Percentiles rank a stretch among this genome's conserved stretches.
These are phyloP conservation scores for Penicillium coprophilum DNA, from an alignment of 495 filamentous ascomycete species.

Conservation along the genomic window DNA sequence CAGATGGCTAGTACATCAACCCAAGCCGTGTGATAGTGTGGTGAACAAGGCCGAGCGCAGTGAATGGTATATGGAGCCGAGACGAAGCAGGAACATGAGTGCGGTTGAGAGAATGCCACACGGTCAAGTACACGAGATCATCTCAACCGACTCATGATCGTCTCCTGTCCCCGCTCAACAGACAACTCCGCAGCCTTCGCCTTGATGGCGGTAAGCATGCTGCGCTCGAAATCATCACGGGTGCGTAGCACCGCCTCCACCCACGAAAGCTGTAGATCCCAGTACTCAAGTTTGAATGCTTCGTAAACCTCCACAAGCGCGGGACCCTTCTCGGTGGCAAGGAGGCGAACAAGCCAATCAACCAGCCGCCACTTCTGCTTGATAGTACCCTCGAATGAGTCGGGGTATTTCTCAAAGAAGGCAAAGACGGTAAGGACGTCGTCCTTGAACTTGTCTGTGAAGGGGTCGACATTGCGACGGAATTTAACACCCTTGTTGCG, in stretches of 20 bases:
- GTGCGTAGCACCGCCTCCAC: conserved; percentile 88
- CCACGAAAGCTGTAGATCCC: conserved; percentile 94
- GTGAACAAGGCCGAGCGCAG: neutral
- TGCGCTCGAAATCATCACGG: conserved; percentile 90
- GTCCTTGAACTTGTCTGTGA: conserved; percentile 85
- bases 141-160: conserved; percentile 87
- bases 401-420: conserved; percentile 59
- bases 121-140: conserved; percentile 36
- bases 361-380: conserved; percentile 91
- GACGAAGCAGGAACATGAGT: no score
- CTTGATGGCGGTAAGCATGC: conserved; percentile 84
- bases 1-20: neutral
- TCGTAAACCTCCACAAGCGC: conserved; percentile 73
- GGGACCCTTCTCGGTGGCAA: conserved; percentile 71
- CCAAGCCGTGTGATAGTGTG: neutral
- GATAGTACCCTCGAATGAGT: conserved; percentile 68
- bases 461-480: conserved; percentile 70
- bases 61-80: neutral
- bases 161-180: conserved; percentile 74
- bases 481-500: conserved; percentile 91
- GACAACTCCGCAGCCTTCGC: conserved; percentile 80
- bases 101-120: neutral
- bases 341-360: conserved; percentile 71
- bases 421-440: conserved; percentile 81
- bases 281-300: conserved; percentile 79